Conservation (phyloP, 192 early-diverging fungal genomes). For the Coemansia sp. region DNA sequence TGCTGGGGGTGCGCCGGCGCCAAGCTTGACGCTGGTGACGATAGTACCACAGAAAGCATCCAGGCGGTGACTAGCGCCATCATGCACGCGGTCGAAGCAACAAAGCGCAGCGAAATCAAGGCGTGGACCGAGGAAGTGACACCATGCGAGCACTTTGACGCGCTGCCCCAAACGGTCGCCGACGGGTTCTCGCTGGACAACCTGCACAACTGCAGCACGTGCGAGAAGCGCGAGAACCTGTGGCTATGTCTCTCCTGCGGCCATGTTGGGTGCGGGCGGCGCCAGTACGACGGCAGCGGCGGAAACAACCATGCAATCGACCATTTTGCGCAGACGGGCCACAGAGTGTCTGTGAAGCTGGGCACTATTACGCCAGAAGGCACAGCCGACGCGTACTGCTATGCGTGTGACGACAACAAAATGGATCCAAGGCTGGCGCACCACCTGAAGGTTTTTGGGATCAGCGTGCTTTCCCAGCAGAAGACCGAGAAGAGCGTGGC, state of each 20-base stretch:
- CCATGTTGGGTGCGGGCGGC: slow-evolving; percentile 90
- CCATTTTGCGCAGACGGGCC: slow-evolving; percentile 81
- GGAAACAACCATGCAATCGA: slow-evolving; percentile 92
- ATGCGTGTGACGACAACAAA: slow-evolving; percentile 76
- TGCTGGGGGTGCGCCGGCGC: slow-evolving; percentile 76
- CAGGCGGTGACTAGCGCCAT: slow-evolving; percentile 55
- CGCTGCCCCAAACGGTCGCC: slow-evolving; percentile 66
- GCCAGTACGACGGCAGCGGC: slow-evolving; percentile 88
- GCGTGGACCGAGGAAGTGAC: slow-evolving; percentile 90
- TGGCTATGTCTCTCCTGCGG: slow-evolving; percentile 97
- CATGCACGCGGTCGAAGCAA: slow-evolving; percentile 77
- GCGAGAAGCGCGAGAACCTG: slow-evolving; percentile 89
- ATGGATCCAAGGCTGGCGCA: slow-evolving; percentile 75
- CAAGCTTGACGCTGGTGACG: slow-evolving; percentile 29
- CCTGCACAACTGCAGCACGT: slow-evolving; percentile 56
- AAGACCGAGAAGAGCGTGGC: slow-evolving; percentile 93
- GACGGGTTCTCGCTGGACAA: slow-evolving; percentile 23
- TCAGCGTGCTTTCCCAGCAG: slow-evolving; percentile 76
- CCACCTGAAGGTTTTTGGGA: slow-evolving; percentile 87
- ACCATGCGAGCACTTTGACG: slow-evolving; percentile 78
- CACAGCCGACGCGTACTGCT: slow-evolving; percentile 74
- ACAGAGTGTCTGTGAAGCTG: slow-evolving; percentile 86
- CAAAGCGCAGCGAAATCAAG: slow-evolving; percentile 85
- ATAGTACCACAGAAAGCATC: background rate
- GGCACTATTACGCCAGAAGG: slow-evolving; percentile 99